Conservation (phyloP, 2,329 filamentous ascomycete species). For the Penicillium brasilianum region DNA sequence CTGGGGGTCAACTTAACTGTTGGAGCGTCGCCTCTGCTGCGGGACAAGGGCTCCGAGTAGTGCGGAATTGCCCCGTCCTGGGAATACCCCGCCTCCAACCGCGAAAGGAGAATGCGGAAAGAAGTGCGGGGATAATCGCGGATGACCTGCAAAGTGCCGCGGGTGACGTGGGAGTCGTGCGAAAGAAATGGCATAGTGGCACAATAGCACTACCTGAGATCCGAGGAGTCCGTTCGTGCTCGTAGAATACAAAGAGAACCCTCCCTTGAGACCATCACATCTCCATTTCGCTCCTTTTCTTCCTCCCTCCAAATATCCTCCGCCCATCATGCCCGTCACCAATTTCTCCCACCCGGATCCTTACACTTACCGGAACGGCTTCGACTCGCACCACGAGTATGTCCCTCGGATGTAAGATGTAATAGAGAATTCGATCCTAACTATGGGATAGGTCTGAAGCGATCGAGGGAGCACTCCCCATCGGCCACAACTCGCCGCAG, state of each 20-base stretch:
- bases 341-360: conserved; percentile 67
- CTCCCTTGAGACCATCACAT: not conserved
- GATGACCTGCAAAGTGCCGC: conserved; percentile 7
- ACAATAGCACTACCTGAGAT: no score
- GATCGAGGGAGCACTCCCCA: conserved; percentile 72
- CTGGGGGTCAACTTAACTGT: conserved; percentile 8
- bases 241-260: conserved; percentile 17
- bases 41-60: conserved; percentile 11
- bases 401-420: conserved; percentile 33
- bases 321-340: conserved; percentile 64
- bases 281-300: not conserved
- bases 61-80: conserved; percentile 26
- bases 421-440: conserved; percentile 16
- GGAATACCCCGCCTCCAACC: conserved; percentile 24
- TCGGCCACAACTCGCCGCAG: conserved; percentile 81
- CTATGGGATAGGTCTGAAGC: conserved; percentile 69
- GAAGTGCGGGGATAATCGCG: conserved; percentile 21
- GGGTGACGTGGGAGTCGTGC: conserved; percentile 8
- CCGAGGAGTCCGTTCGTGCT: no score
- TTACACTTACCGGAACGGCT: conserved; percentile 80
- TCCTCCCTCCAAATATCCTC: not conserved
- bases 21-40: conserved; percentile 2
- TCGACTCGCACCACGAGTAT: conserved; percentile 77
- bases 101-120: conserved; percentile 21
- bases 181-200: not conserved